These are phyloP conservation scores for Monosiga brevicollis DNA, from an alignment of 78 protist species.

Conservation along the genomic window DNA sequence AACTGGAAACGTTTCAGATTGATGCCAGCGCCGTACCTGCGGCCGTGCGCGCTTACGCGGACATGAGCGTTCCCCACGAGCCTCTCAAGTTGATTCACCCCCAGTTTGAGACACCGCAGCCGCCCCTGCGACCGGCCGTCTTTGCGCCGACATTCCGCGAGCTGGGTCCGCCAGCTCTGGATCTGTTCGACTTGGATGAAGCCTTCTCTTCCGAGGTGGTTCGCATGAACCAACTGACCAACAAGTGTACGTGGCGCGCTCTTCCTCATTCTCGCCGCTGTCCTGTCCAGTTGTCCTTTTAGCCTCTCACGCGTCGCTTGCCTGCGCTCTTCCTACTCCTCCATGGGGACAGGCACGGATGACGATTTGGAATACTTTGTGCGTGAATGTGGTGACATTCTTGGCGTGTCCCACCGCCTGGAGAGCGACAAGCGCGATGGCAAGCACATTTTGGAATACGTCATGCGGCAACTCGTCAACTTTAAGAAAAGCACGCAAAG, in stretches of 20 bases:
- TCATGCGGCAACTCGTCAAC: constrained; percentile 24
- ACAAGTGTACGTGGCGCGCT: neutral
- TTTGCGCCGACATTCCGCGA: constrained; percentile 60
- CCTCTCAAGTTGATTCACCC: constrained; percentile 74
- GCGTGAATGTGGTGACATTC: constrained; percentile 34
- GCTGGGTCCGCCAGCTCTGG: constrained; percentile 66
- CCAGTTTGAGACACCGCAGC: constrained; percentile 65
- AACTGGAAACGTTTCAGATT: constrained; percentile 31
- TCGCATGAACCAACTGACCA: constrained; percentile 9
- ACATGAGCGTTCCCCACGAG: constrained; percentile 52
- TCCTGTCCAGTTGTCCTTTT: too few relatives aligned
- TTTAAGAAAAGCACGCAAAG: too few relatives aligned
- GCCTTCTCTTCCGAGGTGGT: constrained; percentile 62
- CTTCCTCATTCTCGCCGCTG: neutral
- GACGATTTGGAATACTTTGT: too few relatives aligned
- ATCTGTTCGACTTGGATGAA: constrained; percentile 75
- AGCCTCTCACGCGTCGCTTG: too few relatives aligned
- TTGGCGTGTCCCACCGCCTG: constrained; percentile 24
- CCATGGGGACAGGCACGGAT: too few relatives aligned
- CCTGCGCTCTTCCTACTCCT: too few relatives aligned
- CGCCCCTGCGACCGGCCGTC: constrained; percentile 56
- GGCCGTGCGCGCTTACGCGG: constrained; percentile 30
- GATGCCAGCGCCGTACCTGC: constrained; percentile 54
- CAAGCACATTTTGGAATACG: constrained; percentile 26
- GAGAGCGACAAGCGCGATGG: constrained; percentile 2